Base-by-base conservation (phyloP, 805 yeast genomes). In the Kuraishia capsulata region DNA sequence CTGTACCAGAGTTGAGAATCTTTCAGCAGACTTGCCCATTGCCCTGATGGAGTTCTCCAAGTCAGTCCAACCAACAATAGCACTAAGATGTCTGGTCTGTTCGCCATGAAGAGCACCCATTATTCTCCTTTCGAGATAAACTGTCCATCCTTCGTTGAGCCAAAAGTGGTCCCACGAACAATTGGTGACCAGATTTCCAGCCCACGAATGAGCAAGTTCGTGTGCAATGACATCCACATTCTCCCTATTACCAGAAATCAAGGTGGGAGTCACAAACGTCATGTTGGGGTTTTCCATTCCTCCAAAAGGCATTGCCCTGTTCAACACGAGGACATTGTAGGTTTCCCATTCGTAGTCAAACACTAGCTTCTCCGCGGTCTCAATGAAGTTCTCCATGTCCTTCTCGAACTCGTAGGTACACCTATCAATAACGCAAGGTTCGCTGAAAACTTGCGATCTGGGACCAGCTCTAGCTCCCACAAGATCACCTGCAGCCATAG, bases 111-210 rank as follows among this genome's bases (percentile, higher is more conserved):
- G 56, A 13, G 68, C 72, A 14, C 84, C 95, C 21, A 77, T 64
- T 42, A 88, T 87, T 50, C 95, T 67, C 56, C 96, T 73, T 60
- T 88, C 96, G 28, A 88, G 60, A 56, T 88, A 88, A 30, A 88
- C 96, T 4, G 96, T 87, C 96, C 96, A 88, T 28, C 96, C 96
- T 64, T 88, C 96, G 56, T 88, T 88, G 47, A 88, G 71, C 92
- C 95, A 88, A 58, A 88, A 87, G 62, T 87, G 95, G 53, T 85
- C 89, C 92, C 95, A 88, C 0, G 92, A 81, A 50, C 81, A 76
- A 58, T 86, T 88, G 21, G 96, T 88, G 31, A 88, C 95, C 46
- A 87, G 69, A 53, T 88, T 88, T 33, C 96, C 96, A 2, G 86
- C 73, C 94, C 96, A 88, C 30, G 94, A 81, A 57, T 88, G 96